Evolutionary conservation across 306 rosid species (phyloP).

Genomic region (Vicia faba): DNA sequence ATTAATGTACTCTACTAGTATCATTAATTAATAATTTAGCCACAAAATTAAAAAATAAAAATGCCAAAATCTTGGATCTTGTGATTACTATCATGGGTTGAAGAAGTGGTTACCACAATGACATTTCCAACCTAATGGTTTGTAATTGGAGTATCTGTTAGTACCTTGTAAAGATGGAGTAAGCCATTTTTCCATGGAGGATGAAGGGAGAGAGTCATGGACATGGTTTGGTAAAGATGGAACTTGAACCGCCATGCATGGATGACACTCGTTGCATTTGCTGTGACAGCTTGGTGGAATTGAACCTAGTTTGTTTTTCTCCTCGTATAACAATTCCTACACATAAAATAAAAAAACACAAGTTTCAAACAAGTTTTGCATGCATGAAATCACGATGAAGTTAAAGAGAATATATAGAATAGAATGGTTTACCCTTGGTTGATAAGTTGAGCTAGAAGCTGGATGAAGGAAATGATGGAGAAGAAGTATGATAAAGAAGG

Average conservation of each 20-base stretch:
- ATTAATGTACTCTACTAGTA: too few relatives aligned
- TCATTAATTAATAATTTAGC: background rate
- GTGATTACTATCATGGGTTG: conserved; percentile 60
- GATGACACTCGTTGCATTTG: conserved; percentile 89
- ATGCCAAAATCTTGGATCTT: background rate
- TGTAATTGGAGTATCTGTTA: conserved; percentile 86
- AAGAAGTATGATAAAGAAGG: conserved; percentile 43
- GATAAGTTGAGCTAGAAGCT: conserved; percentile 43
- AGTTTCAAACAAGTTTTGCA: background rate
- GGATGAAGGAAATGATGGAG: conserved; percentile 44
- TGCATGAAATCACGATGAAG: background rate
- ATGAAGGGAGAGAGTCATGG: conserved; percentile 42
- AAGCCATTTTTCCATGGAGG: conserved; percentile 37
- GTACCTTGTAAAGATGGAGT: conserved; percentile 47
- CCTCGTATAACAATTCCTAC: conserved; percentile 66
- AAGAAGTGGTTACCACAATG: conserved; percentile 74
- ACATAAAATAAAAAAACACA: background rate
- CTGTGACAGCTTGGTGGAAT: conserved; percentile 96
- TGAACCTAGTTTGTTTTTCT: conserved; percentile 82
- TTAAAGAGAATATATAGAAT: background rate
- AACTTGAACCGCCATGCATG: conserved; percentile 95
- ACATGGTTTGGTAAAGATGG: conserved; percentile 58
- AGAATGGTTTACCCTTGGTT: background rate
- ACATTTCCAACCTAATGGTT: conserved; percentile 97
- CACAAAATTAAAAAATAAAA: too few relatives aligned